A percentile compares a stretch with the other conserved stretches of the same genome.
Evolutionary conservation across 2,329 filamentous ascomycete genomes (phyloP).

Genomic region (Fusarium sp.): DNA sequence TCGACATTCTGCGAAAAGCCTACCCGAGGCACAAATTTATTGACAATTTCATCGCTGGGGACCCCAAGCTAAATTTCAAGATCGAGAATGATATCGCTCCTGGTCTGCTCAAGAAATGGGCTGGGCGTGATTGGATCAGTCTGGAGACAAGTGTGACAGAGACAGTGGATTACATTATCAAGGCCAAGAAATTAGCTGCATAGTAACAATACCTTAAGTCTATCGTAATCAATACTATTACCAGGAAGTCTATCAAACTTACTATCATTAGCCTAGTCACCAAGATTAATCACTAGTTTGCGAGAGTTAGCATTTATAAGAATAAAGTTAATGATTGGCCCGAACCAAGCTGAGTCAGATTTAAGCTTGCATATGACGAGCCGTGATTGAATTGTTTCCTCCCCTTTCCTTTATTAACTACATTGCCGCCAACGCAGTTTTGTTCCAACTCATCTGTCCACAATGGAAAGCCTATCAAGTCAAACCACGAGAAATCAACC

Average conservation of each 20-base stretch:
- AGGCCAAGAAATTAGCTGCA: not conserved
- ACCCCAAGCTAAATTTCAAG: conserved; percentile 18
- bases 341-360: no score
- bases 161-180: conserved; percentile 22
- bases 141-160: conserved; percentile 23
- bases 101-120: conserved; percentile 30
- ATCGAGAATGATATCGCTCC: conserved; percentile 35
- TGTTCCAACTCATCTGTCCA: no score
- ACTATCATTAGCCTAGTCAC: not conserved
- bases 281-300: no score
- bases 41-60: conserved; percentile 22
- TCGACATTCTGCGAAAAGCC: conserved; percentile 20
- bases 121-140: conserved; percentile 29
- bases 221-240: not conserved
- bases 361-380: no score
- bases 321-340: no score
- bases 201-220: not conserved
- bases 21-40: conserved; percentile 24
- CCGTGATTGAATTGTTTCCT: no score
- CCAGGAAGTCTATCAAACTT: not conserved
- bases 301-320: no score
- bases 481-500: not conserved
- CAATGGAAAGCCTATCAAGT: no score
- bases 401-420: no score
- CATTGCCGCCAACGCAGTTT: no score